Percentiles rank a stretch among this genome's conserved stretches.
phyloP scores from a whole-genome alignment of 768 basidiomycete species.

The Amanita exitialis region DNA sequence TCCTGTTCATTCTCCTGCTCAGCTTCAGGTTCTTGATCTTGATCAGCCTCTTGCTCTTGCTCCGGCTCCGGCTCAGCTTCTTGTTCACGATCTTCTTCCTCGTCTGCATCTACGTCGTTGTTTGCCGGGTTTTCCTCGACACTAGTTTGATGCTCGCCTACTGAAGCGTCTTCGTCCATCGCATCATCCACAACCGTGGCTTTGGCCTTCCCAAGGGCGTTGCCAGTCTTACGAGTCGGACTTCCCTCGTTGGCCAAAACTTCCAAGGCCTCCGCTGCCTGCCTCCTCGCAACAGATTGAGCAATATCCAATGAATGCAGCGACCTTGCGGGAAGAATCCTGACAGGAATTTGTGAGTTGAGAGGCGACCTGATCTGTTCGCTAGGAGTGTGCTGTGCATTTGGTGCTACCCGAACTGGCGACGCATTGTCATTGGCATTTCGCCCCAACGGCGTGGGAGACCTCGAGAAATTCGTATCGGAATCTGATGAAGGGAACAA shows the following conservation, averaged over 20 bases:
- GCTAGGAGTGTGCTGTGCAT: background rate
- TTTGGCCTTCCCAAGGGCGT: constrained; percentile 1
- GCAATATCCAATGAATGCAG: background rate
- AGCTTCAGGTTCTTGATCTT: constrained; percentile 16
- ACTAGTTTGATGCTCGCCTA: background rate
- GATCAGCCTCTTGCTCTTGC: constrained; percentile 21
- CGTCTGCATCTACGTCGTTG: constrained; percentile 14
- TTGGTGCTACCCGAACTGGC: background rate
- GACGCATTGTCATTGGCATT: background rate
- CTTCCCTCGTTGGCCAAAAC: constrained; percentile 2
- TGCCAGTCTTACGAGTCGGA: background rate
- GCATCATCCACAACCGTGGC: background rate
- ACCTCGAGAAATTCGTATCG: background rate
- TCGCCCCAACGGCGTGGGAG: background rate
- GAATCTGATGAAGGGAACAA: background rate
- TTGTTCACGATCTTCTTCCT: constrained; percentile 14
- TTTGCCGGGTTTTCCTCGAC: background rate
- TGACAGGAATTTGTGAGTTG: background rate
- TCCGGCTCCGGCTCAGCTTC: constrained; percentile 21
- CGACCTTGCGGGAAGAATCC: background rate
- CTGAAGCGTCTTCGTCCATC: constrained; percentile 1
- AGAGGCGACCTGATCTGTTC: background rate
- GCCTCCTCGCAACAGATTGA: background rate
- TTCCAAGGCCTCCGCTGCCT: constrained; percentile 3
- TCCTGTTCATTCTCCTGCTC: constrained; percentile 19